Conservation (phyloP, 1,284 basidiomycete genomes). For the Trametes versicolor region DNA sequence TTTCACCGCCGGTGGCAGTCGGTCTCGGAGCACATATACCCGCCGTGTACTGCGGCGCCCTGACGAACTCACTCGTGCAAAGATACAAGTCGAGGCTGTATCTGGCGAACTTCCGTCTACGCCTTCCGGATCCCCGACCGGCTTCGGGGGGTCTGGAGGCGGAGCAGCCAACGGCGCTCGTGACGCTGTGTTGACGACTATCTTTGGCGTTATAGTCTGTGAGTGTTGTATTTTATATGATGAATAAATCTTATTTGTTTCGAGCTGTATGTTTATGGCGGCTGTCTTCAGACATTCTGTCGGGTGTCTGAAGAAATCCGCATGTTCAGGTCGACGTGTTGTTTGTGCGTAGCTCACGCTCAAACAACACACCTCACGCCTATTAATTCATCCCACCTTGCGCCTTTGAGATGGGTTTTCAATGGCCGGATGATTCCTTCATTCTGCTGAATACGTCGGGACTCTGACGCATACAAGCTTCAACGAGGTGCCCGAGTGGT, state of each 20-base stretch:
- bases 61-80: conserved; percentile 18
- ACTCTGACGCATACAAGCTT: no score
- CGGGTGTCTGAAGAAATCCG: neutral
- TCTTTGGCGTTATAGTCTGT: conserved; percentile 31
- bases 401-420: no score
- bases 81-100: conserved; percentile 25
- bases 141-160: conserved; percentile 27
- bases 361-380: no score
- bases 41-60: neutral
- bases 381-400: no score
- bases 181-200: conserved; percentile 31
- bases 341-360: no score
- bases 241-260: no score
- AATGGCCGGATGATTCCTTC: no score
- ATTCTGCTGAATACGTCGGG: no score
- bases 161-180: conserved; percentile 28
- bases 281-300: neutral
- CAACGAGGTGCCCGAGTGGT: no score
- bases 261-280: neutral
- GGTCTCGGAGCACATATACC: neutral
- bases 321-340: no score
- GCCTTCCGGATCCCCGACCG: conserved; percentile 28
- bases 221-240: conserved; percentile 10
- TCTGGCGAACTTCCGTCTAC: conserved; percentile 33
- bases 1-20: neutral